These are phyloP conservation scores for Penicillium digitatum DNA, from an alignment of 2,329 filamentous ascomycete genomes.

Conservation along the genomic window DNA sequence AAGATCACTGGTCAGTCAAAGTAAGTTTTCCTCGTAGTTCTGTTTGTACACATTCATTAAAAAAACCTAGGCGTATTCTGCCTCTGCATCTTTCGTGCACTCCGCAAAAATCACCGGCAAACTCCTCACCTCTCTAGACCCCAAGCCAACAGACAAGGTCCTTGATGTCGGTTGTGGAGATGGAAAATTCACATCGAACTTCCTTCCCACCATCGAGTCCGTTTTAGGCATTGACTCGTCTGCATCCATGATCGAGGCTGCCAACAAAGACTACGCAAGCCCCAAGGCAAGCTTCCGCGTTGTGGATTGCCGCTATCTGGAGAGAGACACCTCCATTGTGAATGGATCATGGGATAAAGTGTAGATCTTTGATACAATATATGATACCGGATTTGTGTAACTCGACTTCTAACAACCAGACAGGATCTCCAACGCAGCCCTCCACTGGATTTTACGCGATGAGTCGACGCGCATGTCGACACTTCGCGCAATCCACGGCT, in stretches of 20 bases:
- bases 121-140: slow-evolving; percentile 56
- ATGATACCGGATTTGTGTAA: not conserved
- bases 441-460: slow-evolving; percentile 62
- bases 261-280: slow-evolving; percentile 42
- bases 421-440: slow-evolving; percentile 59
- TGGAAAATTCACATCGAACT: slow-evolving; percentile 56
- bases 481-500: slow-evolving; percentile 51
- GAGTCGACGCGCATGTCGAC: slow-evolving; percentile 46
- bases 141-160: slow-evolving; percentile 55
- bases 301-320: slow-evolving; percentile 37
- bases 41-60: not conserved
- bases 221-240: slow-evolving; percentile 60
- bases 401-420: not conserved
- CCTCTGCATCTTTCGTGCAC: slow-evolving; percentile 60
- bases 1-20: slow-evolving; percentile 41
- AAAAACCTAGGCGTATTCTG: slow-evolving; percentile 52
- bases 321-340: slow-evolving; percentile 23
- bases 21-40: slow-evolving; percentile 18
- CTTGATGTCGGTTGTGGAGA: slow-evolving; percentile 65
- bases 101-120: slow-evolving; percentile 55
- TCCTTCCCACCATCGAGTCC: slow-evolving; percentile 48
- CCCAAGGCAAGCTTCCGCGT: slow-evolving; percentile 28
- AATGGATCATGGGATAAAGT: slow-evolving; percentile 48
- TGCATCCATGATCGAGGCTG: slow-evolving; percentile 55
- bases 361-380: slow-evolving; percentile 30